Conservation (phyloP, 192 early-diverging fungal species). For the Coemansia umbellata region DNA sequence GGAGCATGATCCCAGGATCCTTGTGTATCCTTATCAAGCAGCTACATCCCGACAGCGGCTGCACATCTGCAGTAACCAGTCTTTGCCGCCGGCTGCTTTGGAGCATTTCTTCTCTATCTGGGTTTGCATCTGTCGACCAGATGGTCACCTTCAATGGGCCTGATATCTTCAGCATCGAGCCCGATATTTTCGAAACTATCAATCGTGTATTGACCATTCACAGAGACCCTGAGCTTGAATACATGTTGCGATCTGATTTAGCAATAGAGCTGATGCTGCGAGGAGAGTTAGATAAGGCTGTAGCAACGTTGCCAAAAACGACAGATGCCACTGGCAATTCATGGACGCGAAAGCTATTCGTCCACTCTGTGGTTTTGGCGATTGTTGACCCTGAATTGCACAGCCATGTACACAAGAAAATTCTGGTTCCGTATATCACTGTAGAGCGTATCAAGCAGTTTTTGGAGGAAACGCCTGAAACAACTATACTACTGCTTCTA, state of each 20-base stretch:
- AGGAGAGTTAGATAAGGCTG: constrained; percentile 12
- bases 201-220: not conserved
- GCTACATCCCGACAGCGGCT: not conserved
- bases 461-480: constrained; percentile 8
- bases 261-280: constrained; percentile 31
- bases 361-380: constrained; percentile 21
- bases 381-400: constrained; percentile 8
- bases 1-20: constrained; percentile 19
- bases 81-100: constrained; percentile 26
- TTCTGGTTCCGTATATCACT: constrained; percentile 13
- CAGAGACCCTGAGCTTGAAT: not conserved
- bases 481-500: constrained; percentile 13
- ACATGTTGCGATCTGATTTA: constrained; percentile 7
- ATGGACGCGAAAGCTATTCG: constrained; percentile 12
- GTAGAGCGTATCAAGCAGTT: constrained; percentile 4
- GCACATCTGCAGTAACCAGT: constrained; percentile 1
- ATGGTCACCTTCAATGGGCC: constrained; percentile 13
- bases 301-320: not conserved
- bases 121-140: constrained; percentile 1
- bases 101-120: constrained; percentile 7
- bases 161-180: constrained; percentile 26
- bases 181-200: constrained; percentile 10
- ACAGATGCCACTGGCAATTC: not conserved
- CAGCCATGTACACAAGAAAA: constrained; percentile 4
- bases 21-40: constrained; percentile 26